phyloP scores from a whole-genome alignment of 2,329 filamentous ascomycete genomes.

The Sclerotinia subarctica region DNA sequence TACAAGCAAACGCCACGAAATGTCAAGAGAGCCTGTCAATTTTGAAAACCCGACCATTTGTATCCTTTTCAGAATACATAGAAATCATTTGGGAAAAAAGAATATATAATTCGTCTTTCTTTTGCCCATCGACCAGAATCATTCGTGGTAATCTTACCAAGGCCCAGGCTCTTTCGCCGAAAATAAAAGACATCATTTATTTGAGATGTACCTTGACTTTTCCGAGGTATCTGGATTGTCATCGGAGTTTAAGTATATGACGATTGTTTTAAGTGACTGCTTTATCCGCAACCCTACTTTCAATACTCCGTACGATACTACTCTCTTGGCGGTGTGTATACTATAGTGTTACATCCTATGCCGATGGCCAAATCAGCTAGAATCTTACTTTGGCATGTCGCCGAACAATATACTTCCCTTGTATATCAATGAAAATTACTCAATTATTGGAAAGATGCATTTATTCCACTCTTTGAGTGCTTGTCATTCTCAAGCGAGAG shows the following conservation, averaged over 20 bases:
- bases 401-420: not conserved
- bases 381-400: not conserved
- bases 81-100: not conserved
- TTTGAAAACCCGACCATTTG: not conserved
- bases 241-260: slow-evolving; percentile 4
- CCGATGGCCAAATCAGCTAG: not conserved
- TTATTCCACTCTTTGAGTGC: not conserved
- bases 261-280: not conserved
- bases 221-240: not conserved
- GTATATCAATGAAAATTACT: not conserved
- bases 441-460: not conserved
- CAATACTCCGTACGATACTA: not conserved
- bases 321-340: not conserved
- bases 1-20: not conserved
- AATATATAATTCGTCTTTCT: not conserved
- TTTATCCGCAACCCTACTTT: not conserved
- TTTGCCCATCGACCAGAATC: not conserved
- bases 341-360: not conserved
- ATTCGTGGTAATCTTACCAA: not conserved
- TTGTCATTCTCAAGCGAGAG: not conserved
- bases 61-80: not conserved
- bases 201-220: not conserved
- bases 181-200: not conserved
- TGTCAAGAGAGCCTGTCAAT: not conserved
- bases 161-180: not conserved